phyloP scores from a whole-genome alignment of 139 green algal species.

The Monoraphidium neglectum region DNA sequence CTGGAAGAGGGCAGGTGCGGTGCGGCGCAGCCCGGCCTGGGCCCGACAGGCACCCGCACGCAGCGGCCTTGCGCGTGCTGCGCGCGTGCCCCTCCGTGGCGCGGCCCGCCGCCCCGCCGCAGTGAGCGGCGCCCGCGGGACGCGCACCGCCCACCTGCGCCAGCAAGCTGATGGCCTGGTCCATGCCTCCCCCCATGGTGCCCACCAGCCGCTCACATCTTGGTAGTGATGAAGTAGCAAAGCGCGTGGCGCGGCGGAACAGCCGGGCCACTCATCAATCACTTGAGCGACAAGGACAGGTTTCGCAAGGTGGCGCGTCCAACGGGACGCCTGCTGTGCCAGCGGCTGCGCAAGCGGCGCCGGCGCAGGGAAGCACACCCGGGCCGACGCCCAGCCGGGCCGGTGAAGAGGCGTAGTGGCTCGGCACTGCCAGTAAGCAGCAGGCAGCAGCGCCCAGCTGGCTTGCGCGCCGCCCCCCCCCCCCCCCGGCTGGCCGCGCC shows the following conservation, averaged over 20 bases:
- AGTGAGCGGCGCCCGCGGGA: constrained; percentile 82
- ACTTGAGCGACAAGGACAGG: neutral
- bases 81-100: neutral
- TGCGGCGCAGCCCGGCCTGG: neutral
- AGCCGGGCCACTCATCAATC: neutral
- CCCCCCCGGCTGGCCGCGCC: too few species aligned
- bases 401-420: too few species aligned
- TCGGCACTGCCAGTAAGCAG: too few species aligned
- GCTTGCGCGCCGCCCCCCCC: too few species aligned
- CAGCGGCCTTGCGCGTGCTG: neutral
- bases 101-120: constrained; percentile 41
- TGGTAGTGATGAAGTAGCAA: too few species aligned
- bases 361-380: too few species aligned
- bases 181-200: constrained; percentile 86
- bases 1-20: neutral
- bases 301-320: neutral
- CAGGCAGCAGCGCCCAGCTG: too few species aligned
- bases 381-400: too few species aligned
- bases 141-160: constrained; percentile 59
- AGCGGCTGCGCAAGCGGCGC: too few species aligned
- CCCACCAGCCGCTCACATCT: constrained; percentile 68
- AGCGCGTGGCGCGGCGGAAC: neutral
- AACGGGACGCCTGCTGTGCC: neutral
- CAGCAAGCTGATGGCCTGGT: constrained; percentile 89
- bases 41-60: neutral